Evolutionary conservation across 2,329 filamentous ascomycete species (phyloP).

Genomic region (Whalleya microplaca): DNA sequence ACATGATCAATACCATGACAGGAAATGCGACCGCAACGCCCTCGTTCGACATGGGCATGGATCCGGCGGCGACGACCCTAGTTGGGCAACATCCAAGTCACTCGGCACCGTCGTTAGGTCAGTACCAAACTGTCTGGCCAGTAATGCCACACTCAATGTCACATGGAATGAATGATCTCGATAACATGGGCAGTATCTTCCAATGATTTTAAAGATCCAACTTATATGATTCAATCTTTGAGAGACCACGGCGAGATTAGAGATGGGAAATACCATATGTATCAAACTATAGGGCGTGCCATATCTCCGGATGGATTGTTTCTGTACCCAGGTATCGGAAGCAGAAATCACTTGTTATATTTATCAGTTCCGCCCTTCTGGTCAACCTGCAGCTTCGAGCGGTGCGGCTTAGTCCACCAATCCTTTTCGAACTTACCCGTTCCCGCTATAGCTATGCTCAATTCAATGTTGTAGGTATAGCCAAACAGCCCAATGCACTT

Average conservation of each 20-base stretch:
- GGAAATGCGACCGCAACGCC: constrained; percentile 22
- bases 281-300: background rate
- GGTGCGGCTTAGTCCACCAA: too few relatives aligned
- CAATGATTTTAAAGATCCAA: constrained; percentile 11
- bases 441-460: too few relatives aligned
- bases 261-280: constrained; percentile 6
- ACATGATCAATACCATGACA: constrained; percentile 38
- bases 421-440: too few relatives aligned
- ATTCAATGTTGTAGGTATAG: too few relatives aligned
- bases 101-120: constrained; percentile 10
- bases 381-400: too few relatives aligned
- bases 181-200: constrained; percentile 18
- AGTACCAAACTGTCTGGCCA: constrained; percentile 23
- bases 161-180: constrained; percentile 16
- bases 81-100: constrained; percentile 14
- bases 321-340: too few relatives aligned
- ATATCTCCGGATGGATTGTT: too few relatives aligned
- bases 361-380: too few relatives aligned
- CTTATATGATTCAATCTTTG: background rate
- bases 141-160: constrained; percentile 18
- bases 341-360: too few relatives aligned
- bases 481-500: too few relatives aligned
- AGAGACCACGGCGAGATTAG: background rate
- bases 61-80: constrained; percentile 13
- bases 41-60: constrained; percentile 13